Evolutionary conservation across 805 yeast species (phyloP), one percentile per base, ranked within the genome.

Genomic region (Schwanniomyces sp.): DNA sequence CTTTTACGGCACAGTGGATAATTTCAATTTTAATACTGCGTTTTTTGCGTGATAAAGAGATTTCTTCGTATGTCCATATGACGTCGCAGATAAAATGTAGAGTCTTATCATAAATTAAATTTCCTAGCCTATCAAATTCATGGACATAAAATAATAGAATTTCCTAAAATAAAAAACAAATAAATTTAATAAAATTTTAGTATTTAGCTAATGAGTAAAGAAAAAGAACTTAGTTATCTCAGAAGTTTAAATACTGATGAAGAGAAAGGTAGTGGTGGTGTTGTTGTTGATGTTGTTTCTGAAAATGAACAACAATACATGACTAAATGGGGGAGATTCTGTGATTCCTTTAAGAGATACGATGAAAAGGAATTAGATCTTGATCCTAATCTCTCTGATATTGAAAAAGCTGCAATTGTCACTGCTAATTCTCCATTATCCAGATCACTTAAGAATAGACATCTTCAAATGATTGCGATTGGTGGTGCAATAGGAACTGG

Each of bases 401-500:
- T 68, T 39, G 67, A 67, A 45, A 58, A 48, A 48, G 66, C 67
- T 42, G 66, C 66, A 36, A 42, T 62, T 5, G 52, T 49, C 17
- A 56, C 78, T 3, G 82, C 86, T 25, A 70, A 72, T 48, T 70
- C 88, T 5, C 90, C 88, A 1, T 69, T 86, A 50, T 69, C 78
- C 40, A 74, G 80, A 53, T 70, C 77, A 11, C 64, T 82, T 59
- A 81, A 80, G 55, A 63, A 69, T 40, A 77, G 90, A 59, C 88
- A 83, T 56, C 61, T 84, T 57, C 82, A 82, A 53, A 82, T 84
- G 79, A 77, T 85, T 51, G 82, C 88, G 30, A 80, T 85, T 40
- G 88, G 88, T 34, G 84, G 86, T 40, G 76, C 84, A 38, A 79
- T 84, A 34, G 88, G 88, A 49, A 82, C 88, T 3, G 88, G 90